Evolutionary conservation across 768 basidiomycete species (phyloP).

Genomic region (Russula sp.): DNA sequence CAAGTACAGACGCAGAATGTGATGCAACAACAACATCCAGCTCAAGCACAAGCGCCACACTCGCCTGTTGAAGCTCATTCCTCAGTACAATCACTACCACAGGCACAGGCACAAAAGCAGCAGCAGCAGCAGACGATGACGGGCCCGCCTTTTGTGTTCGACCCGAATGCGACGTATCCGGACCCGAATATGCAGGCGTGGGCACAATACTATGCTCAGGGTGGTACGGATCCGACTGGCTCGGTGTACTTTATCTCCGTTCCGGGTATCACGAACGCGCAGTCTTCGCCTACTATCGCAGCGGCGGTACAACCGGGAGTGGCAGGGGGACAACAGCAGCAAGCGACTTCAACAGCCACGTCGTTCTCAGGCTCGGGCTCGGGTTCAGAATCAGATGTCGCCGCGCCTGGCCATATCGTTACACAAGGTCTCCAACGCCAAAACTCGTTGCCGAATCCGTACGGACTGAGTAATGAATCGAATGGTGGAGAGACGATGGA

Average conservation of each 20-base stretch:
- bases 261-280: conserved; percentile 62
- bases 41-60: conserved; percentile 31
- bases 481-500: background rate
- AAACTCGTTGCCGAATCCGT: conserved; percentile 27
- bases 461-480: background rate
- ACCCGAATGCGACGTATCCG: conserved; percentile 63
- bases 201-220: conserved; percentile 82
- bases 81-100: conserved; percentile 28
- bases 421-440: conserved; percentile 6
- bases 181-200: conserved; percentile 84
- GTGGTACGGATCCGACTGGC: conserved; percentile 70
- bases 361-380: background rate
- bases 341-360: background rate
- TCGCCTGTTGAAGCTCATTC: conserved; percentile 36
- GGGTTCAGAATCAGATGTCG: background rate
- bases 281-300: background rate
- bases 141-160: conserved; percentile 54
- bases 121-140: conserved; percentile 24
- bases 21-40: conserved; percentile 23
- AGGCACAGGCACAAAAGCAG: conserved; percentile 42
- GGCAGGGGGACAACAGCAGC: conserved; percentile 12
- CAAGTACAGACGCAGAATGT: conserved; percentile 31
- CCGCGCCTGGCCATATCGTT: background rate
- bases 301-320: background rate
- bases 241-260: conserved; percentile 78